Evolutionary conservation across 768 basidiomycete genomes (phyloP), one percentile per base, ranked within the genome.

Genomic region (Panaeolus cyanescens): DNA sequence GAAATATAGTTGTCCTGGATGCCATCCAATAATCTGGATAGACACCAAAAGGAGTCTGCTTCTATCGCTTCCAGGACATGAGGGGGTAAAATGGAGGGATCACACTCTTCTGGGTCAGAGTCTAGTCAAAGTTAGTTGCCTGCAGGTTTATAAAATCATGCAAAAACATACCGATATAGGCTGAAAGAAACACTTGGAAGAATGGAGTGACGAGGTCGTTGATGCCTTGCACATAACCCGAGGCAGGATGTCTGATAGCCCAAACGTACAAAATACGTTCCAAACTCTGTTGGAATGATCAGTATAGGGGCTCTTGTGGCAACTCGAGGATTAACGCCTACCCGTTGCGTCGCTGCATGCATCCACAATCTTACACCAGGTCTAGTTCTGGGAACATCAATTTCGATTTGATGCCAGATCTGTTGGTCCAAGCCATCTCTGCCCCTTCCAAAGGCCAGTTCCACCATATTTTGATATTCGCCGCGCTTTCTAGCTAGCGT

Each of bases 351-450:
- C 19, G 86, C 85, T 28, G 81, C 87, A 67, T 93, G 88, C 87
- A 93, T 91, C 97, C 97, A 99, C 20, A 99, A 75, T 33, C 80
- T 83, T 10, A 96, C 88, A 20, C 96, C 95, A 17, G 97, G 96
- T 55, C 96, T 79, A 36, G 97, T 99, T 57, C 97, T 83, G 10
- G 97, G 97, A 5, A 98, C 96, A 69, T 99, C 97, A 62, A 98
- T 99, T 70, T 95, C 94, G 67, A 99, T 99, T 75, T 99, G 97
- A 76, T 99, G 97, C 97, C 97, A 99, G 71, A 99, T 96, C 74
- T 93, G 92, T 68, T 95, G 94, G 74, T 99, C 96, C 31, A 96
- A 82, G 0, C 91, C 89, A 59, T 91, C 89, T 31, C 86, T 84
- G 60, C 94, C 94, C 36, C 92, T 84, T 12, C 91, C 87, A 72